A percentile compares a stretch with the other conserved stretches of the same genome.
Conservation (phyloP, 2,329 filamentous ascomycete species). For the Metarhizium guizhouense region DNA sequence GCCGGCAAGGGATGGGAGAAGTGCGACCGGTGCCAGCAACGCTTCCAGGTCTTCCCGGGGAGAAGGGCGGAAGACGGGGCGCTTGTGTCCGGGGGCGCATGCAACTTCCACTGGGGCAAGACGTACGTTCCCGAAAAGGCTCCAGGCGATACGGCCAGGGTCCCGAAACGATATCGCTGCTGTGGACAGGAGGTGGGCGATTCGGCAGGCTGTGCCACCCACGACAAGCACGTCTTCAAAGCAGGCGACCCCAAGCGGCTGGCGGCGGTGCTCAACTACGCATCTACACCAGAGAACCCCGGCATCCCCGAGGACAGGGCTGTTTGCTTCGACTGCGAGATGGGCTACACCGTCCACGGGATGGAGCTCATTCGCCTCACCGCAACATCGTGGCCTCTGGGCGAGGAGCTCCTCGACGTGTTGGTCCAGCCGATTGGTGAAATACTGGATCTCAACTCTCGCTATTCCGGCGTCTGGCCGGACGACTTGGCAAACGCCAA, state of each 20-base stretch:
- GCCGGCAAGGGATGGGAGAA: conserved; percentile 70
- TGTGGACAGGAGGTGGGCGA: conserved; percentile 69
- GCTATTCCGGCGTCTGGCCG: conserved; percentile 78
- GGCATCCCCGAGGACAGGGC: conserved; percentile 44
- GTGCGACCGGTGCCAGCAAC: conserved; percentile 76
- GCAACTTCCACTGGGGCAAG: conserved; percentile 74
- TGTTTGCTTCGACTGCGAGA: conserved; percentile 91
- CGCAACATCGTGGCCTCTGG: conserved; percentile 76
- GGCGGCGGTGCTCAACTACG: conserved; percentile 71
- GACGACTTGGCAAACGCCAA: conserved; percentile 66
- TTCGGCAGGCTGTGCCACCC: conserved; percentile 62
- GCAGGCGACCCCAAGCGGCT: conserved; percentile 66
- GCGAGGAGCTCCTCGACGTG: conserved; percentile 68
- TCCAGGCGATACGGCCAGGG: conserved; percentile 46
- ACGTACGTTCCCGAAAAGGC: conserved; percentile 49
- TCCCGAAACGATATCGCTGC: conserved; percentile 62
- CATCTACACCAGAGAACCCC: conserved; percentile 61
- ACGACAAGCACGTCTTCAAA: conserved; percentile 79
- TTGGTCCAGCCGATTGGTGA: conserved; percentile 78
- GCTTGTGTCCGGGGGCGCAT: conserved; percentile 67
- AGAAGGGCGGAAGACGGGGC: conserved; percentile 68
- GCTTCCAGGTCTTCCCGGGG: conserved; percentile 89
- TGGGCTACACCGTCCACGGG: conserved; percentile 87
- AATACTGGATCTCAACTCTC: conserved; percentile 82
- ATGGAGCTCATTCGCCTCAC: conserved; percentile 87